Evolutionary conservation across 495 filamentous ascomycete genomes (phyloP), one percentile per base, ranked within the genome.

Genomic region (Penicillium subrubescens): DNA sequence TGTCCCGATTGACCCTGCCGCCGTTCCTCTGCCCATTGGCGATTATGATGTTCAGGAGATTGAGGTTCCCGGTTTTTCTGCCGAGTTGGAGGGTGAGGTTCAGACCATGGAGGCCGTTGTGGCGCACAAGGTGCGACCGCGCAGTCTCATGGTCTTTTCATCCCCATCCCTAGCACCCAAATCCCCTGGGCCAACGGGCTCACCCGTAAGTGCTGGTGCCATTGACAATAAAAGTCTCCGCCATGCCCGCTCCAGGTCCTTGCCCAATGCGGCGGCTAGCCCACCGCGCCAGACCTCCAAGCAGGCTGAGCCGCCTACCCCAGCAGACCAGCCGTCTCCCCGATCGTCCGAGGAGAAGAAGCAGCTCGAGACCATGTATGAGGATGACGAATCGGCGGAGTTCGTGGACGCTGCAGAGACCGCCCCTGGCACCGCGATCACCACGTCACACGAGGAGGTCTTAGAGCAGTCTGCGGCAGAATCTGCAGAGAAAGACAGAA

Each of bases 1-100:
- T 58, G 15, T 70, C 73, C 65, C 78, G 11, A 56, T 85, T 14
- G 81, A 83, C 62, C 83, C 86, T 8, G 78, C 81, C 1, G 76
- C 73, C 12, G 85, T 90, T 60, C 88, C 87, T 12, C 72, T 95
- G 27, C 91, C 92, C 6, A 77, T 90, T 51, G 77, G 76, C n/a
- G 82, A 86, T 17, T 83, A 90, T 52, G 92, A 94, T 73, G 75
- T 92, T 0, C 82, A 86, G 50, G 90, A 94, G 70, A 93, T 93
- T 46, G 88, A 92, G 64, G 82, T 90, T 50, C 88, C 89, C 8
- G 87, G 88, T 5, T 82, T 90, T 41, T 81, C 79, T 10, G 72
- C 75, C 17, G 82, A 88, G 57, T 81, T 82, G 55, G 88, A 91
- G 23, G 84, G 86, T 14, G 86, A 88, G 52, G 78, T 82, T 21